Conservation (phyloP, 768 basidiomycete species). For the Lactarius pseudohatsudake region DNA sequence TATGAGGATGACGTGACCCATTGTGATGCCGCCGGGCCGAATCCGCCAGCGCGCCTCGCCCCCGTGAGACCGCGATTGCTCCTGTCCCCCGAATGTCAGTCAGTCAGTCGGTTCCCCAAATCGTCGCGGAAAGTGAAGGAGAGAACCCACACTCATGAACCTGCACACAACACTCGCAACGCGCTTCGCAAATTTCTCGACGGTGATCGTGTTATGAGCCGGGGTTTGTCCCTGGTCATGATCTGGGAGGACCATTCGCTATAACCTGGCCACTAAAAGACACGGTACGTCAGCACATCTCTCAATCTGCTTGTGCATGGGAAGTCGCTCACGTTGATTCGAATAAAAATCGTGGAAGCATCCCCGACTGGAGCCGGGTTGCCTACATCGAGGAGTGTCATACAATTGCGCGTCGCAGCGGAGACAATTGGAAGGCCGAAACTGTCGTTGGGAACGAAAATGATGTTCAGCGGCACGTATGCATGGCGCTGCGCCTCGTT, state of each 20-base stretch:
- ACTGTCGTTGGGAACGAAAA: slow-evolving; percentile 3
- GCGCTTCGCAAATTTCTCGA: slow-evolving; percentile 16
- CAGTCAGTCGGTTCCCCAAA: neutral
- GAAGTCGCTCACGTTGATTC: slow-evolving; percentile 16
- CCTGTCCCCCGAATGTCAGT: neutral
- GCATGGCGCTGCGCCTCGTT: neutral
- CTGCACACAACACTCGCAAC: slow-evolving; percentile 3
- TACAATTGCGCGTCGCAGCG: neutral
- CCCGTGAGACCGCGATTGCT: neutral
- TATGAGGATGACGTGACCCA: slow-evolving; percentile 1
- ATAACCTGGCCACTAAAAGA: slow-evolving; percentile 14
- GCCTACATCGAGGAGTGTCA: neutral
- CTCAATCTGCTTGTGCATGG: neutral
- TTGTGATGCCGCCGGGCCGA: slow-evolving; percentile 1
- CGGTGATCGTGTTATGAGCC: slow-evolving; percentile 1
- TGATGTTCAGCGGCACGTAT: neutral
- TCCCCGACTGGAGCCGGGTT: neutral
- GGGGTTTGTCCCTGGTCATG: slow-evolving; percentile 13
- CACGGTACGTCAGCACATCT: neutral
- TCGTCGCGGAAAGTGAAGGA: neutral
- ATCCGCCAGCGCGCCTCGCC: slow-evolving; percentile 6
- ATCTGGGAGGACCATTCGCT: slow-evolving; percentile 2
- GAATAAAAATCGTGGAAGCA: slow-evolving; percentile 4
- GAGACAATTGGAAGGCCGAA: neutral
- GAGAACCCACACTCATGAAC: slow-evolving; percentile 7